Evolutionary conservation across 2,329 filamentous ascomycete species (phyloP).

Genomic region (Curvularia spicifera): DNA sequence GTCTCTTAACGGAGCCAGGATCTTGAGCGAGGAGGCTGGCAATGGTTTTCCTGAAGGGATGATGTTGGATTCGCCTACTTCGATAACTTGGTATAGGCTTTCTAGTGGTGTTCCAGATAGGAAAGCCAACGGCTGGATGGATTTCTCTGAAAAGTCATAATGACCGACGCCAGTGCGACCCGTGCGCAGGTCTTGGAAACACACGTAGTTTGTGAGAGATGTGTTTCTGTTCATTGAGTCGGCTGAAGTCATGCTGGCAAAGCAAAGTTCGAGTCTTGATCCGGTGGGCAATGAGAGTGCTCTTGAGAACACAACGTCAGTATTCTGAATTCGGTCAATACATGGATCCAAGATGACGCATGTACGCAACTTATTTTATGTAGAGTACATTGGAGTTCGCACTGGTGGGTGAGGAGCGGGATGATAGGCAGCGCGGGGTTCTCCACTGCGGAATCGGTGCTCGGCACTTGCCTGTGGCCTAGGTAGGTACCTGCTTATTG

Average conservation of each 20-base stretch:
- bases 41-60: constrained; percentile 44
- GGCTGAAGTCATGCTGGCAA: neutral
- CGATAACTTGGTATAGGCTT: constrained; percentile 61
- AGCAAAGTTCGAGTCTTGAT: neutral
- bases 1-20: constrained; percentile 57
- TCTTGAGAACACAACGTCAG: no score
- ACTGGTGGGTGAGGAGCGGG: no score
- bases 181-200: neutral
- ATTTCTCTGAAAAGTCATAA: neutral
- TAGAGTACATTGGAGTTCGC: no score
- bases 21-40: constrained; percentile 16
- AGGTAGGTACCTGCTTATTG: no score
- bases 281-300: neutral
- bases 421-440: no score
- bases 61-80: constrained; percentile 53
- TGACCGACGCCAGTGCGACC: neutral
- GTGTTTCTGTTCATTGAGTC: neutral
- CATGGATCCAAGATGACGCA: no score
- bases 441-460: no score
- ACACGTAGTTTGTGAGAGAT: neutral
- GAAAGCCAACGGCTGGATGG: constrained; percentile 51
- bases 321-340: no score
- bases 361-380: no score
- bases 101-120: constrained; percentile 55
- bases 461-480: no score